These are phyloP conservation scores for Petasospora rhodanensis DNA, from an alignment of 1,139 yeast species.

Conservation along the genomic window DNA sequence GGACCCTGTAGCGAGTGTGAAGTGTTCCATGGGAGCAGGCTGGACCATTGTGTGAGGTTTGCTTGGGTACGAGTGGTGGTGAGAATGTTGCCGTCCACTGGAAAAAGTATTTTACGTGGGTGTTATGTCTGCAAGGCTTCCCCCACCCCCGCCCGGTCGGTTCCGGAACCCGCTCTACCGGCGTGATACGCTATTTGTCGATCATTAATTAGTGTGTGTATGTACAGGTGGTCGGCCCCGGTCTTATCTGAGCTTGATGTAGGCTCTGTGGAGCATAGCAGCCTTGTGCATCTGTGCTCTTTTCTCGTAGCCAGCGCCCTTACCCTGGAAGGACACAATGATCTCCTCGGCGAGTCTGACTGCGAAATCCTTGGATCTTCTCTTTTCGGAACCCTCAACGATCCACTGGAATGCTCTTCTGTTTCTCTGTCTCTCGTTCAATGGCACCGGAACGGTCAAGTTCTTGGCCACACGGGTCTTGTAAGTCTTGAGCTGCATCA, in stretches of 20 bases:
- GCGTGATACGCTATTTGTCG: not conserved
- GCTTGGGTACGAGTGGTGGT: too few species aligned
- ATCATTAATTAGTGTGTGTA: not conserved
- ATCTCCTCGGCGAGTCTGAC: constrained; percentile 92
- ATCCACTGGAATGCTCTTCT: constrained; percentile 91
- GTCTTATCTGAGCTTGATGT: constrained; percentile 43
- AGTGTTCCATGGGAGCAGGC: constrained; percentile 1
- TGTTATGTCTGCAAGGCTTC: too few species aligned
- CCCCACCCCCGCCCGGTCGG: too few species aligned
- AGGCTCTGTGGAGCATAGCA: constrained; percentile 81
- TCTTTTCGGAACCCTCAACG: constrained; percentile 73
- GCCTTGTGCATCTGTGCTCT: constrained; percentile 77
- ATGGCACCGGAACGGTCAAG: constrained; percentile 75
- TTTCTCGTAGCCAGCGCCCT: constrained; percentile 80
- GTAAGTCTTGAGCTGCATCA: constrained; percentile 71
- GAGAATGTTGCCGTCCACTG: too few species aligned
- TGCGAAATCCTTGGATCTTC: constrained; percentile 74
- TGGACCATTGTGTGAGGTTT: not conserved
- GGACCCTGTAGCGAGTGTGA: constrained; percentile 7
- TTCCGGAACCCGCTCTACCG: too few species aligned
- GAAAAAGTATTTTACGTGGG: too few species aligned
- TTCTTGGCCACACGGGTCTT: constrained; percentile 87
- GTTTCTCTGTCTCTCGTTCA: constrained; percentile 75
- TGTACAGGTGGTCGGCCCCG: not conserved
- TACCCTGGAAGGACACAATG: constrained; percentile 70